Evolutionary conservation across 2,329 filamentous ascomycete genomes (phyloP).

Genomic region (Aspergillus ruber): DNA sequence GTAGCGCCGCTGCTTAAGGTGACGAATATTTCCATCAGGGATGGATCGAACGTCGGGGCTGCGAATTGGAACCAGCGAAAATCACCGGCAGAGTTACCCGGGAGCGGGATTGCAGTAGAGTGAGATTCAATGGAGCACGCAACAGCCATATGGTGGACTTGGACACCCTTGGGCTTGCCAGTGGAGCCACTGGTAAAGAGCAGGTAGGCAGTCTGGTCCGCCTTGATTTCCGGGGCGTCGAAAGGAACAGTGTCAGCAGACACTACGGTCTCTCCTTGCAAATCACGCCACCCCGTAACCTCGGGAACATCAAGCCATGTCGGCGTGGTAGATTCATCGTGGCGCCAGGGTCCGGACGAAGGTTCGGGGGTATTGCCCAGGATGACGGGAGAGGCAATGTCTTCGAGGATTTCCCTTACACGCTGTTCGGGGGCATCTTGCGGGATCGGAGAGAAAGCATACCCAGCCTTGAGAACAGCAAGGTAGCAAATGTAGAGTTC

Average conservation of each 20-base stretch:
- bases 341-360: constrained; percentile 5
- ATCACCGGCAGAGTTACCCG: constrained; percentile 9
- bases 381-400: constrained; percentile 19
- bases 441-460: constrained; percentile 34
- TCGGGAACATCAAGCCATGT: constrained; percentile 17
- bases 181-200: constrained; percentile 32
- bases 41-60: constrained; percentile 29
- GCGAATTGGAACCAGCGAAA: constrained; percentile 36
- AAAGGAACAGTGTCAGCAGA: background rate
- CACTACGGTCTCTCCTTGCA: constrained; percentile 2
- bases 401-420: constrained; percentile 20
- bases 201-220: constrained; percentile 24
- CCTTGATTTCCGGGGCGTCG: constrained; percentile 7
- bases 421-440: constrained; percentile 28
- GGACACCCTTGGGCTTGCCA: constrained; percentile 29
- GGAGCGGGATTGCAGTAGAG: constrained; percentile 18
- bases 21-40: constrained; percentile 26
- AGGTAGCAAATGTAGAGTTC: constrained; percentile 36
- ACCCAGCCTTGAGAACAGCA: constrained; percentile 29
- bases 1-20: constrained; percentile 26
- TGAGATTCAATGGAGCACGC: constrained; percentile 27
- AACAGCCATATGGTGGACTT: constrained; percentile 23
- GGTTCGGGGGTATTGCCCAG: constrained; percentile 14
- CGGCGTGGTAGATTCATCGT: background rate
- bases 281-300: constrained; percentile 13